Evolutionary conservation across 179 eudicot species (phyloP).

Genomic region (Spinacia oleracea): DNA sequence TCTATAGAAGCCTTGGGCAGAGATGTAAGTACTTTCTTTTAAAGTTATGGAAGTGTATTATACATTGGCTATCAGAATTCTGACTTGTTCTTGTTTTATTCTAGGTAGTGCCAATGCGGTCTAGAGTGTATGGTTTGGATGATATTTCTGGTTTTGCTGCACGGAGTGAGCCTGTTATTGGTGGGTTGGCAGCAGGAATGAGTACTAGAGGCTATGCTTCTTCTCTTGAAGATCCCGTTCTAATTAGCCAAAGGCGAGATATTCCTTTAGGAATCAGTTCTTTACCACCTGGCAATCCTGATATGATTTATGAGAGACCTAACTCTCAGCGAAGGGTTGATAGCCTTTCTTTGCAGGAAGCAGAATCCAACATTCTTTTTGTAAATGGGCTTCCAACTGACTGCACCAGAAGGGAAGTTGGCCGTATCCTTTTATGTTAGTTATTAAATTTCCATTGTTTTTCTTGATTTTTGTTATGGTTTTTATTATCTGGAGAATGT

Average conservation of each 20-base stretch:
- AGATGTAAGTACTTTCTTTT: constrained; percentile 35
- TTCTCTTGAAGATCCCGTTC: constrained; percentile 48
- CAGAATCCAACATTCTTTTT: constrained; percentile 75
- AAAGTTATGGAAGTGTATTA: constrained; percentile 6
- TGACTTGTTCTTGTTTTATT: constrained; percentile 16
- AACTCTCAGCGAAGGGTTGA: constrained; percentile 50
- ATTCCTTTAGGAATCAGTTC: constrained; percentile 43
- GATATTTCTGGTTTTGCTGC: constrained; percentile 38
- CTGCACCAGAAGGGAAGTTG: constrained; percentile 94
- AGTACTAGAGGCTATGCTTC: constrained; percentile 48
- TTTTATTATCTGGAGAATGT: background rate
- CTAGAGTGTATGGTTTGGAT: constrained; percentile 58
- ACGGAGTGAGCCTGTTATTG: constrained; percentile 45
- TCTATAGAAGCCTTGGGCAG: constrained; percentile 35
- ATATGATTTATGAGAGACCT: constrained; percentile 55
- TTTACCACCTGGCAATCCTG: constrained; percentile 42
- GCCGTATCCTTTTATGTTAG: constrained; percentile 77
- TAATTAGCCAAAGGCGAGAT: constrained; percentile 45
- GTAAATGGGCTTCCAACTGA: constrained; percentile 91
- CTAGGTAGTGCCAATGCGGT: constrained; percentile 45
- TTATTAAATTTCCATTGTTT: background rate
- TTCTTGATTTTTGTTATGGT: background rate
- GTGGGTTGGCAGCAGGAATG: constrained; percentile 46
- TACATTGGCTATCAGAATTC: constrained; percentile 3
- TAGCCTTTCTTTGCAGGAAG: constrained; percentile 42